Percentiles rank a stretch among this genome's conserved stretches.
Evolutionary conservation across 768 basidiomycete species (phyloP).

Genomic region (Tulasnella sp.): DNA sequence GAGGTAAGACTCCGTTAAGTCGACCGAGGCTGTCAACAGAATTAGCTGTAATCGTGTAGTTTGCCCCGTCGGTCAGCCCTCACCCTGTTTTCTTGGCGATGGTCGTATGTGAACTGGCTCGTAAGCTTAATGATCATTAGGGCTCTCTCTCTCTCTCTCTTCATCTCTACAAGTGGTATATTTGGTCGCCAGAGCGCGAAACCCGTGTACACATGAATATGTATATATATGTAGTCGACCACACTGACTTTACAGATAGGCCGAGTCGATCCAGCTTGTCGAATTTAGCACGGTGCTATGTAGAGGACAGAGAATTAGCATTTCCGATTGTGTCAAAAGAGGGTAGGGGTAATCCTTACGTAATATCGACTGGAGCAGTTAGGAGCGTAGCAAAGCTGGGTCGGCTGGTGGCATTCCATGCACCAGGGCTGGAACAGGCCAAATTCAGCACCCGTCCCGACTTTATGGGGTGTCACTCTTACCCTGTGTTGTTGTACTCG

Average conservation of each 20-base stretch:
- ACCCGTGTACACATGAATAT: not conserved
- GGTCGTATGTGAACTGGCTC: no score
- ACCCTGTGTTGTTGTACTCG: conserved; percentile 19
- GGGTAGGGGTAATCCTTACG: no score
- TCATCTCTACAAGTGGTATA: not conserved
- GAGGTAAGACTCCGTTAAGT: no score
- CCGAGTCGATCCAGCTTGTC: conserved; percentile 12
- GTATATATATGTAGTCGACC: not conserved
- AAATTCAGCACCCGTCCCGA: not conserved
- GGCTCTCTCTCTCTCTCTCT: not conserved
- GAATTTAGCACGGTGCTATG: conserved; percentile 4
- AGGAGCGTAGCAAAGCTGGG: not conserved
- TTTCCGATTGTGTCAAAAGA: not conserved
- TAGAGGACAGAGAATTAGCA: not conserved
- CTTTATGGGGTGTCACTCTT: not conserved
- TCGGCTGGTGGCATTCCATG: not conserved
- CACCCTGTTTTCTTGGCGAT: no score
- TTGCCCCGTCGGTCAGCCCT: no score
- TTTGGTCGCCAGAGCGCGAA: not conserved
- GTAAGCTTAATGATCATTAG: not conserved
- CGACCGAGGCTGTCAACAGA: no score
- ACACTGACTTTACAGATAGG: not conserved
- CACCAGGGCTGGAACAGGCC: not conserved
- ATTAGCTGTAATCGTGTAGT: no score
- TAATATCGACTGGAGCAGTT: not conserved